Base-by-base conservation (phyloP, 2,329 filamentous ascomycete genomes). In the Exophiala xenobiotica region DNA sequence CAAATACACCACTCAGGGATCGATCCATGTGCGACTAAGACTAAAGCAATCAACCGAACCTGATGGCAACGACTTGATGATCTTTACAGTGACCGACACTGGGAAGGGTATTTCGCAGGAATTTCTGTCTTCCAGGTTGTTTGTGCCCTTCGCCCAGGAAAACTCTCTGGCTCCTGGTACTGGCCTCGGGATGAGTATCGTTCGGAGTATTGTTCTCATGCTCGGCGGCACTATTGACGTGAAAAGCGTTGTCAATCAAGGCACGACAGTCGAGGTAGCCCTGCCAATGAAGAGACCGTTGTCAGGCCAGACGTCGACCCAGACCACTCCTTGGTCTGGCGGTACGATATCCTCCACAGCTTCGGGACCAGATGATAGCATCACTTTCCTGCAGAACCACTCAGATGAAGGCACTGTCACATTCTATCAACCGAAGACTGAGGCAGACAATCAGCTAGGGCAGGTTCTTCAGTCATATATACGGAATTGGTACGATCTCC, bases 151-250 rank as follows among this genome's bases (percentile, higher is more conserved):
- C 54, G 67, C 74, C 0, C 84, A 87, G 56, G 85, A 87, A 59
- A 74, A 83, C 27, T 62, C 70, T 0, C 64, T 87, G 0, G 70
- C 76, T 0, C 75, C 79, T 0, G 85, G 85, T 0, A 80, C 80
- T 0, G 85, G 85, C 0, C 70, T 88, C 0, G 85, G 85, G 0
- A 68, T 88, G 14, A 81, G 77, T 42, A 78, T 87, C 5, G 83
- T 87, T 0, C 74, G 76, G 16, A 58, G 70, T 59, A 78, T 87
- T 2, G 74, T 84, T 2, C 72, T 74, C 12, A 76, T 77, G 31
- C 69, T 86, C 1, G 74, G 75, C 4, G 83, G 83, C 0, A 70
- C 71, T 1, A 76, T 86, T 18, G 74, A 79, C 2, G 72, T 86
- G 8, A 73, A 70, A 23, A 60, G 58, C 42, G 45, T 46, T 26